Evolutionary conservation across 352 stramenopile species (phyloP).

Genomic region (Phytopythium aichiense): DNA sequence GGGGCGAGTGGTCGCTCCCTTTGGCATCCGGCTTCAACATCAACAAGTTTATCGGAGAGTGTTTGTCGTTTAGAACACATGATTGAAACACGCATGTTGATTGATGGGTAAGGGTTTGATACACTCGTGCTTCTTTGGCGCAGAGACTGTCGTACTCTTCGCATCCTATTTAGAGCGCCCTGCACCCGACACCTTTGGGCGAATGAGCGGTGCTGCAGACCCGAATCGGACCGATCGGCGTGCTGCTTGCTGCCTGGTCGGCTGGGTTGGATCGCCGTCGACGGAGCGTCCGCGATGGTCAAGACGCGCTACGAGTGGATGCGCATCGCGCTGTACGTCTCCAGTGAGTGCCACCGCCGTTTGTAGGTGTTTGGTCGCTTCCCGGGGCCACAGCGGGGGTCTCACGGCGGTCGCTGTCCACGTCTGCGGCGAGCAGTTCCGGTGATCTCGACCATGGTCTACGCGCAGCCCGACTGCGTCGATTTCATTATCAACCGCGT

Average conservation of each 20-base stretch:
- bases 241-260: no score
- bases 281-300: conserved; percentile 26
- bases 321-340: conserved; percentile 70
- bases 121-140: no score
- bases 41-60: no score
- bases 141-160: no score
- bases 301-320: conserved; percentile 21
- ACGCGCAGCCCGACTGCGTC: conserved; percentile 84
- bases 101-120: no score
- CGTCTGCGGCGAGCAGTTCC: conserved; percentile 39
- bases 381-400: neutral
- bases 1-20: no score
- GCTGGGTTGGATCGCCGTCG: neutral
- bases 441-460: conserved; percentile 72
- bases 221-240: neutral
- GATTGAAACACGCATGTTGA: no score
- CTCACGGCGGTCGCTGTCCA: neutral
- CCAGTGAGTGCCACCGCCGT: conserved; percentile 32
- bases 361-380: neutral
- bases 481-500: conserved; percentile 71
- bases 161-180: no score
- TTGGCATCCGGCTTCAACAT: neutral
- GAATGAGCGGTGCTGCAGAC: neutral
- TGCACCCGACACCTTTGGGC: neutral
- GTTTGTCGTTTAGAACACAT: no score